Base-by-base conservation (phyloP, 176 grass and related monocot genomes). In the Oryza coarctata region DNA sequence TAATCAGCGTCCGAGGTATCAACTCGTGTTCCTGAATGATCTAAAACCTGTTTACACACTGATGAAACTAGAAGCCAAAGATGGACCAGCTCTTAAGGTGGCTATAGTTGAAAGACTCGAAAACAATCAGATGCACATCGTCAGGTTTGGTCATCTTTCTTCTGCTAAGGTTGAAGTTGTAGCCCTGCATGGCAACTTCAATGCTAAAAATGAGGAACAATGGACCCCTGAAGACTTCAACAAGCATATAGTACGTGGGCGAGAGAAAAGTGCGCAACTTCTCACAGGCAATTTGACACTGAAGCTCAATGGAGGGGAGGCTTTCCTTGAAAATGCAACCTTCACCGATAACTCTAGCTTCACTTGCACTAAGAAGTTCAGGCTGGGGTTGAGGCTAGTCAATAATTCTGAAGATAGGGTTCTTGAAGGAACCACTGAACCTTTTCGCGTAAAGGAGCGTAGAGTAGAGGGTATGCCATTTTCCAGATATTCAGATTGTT, bases 341-440 rank as follows among this genome's bases (percentile, higher is more conserved):
- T 92, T 92, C 74, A 89, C 86, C 34, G 90, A 92, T 43, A 92
- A 92, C 73, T 92, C 87, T 10, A 89, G 90, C 78, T 92, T 83
- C 68, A 88, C 78, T 6, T 85, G 75, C 62, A 92, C 86, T 8
- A 89, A 86, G 83, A 92, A 44, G 73, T 92, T 89, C 79, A 92
- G 83, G 68, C 83, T 92, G 63, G 90, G 90, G 5, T 32, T 89
- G 38, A 89, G 90, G 83, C 70, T 86, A 83, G 63, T 12, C 3
- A 62, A 57, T 9, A 13, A 47, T 80, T 50, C 68, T 83, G 74
- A 78, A 35, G 83, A 86, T 41, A 83, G 83, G 34, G 50, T 92
- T 86, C 85, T 84, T 76, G 89, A 91, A 91, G 89, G 89, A 31
- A 29, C 85, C 28, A 91, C 81, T 0, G 68, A 81, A 9, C 85